Base-by-base conservation (phyloP, 345 rosid species). In the Eucalyptus regnans region DNA sequence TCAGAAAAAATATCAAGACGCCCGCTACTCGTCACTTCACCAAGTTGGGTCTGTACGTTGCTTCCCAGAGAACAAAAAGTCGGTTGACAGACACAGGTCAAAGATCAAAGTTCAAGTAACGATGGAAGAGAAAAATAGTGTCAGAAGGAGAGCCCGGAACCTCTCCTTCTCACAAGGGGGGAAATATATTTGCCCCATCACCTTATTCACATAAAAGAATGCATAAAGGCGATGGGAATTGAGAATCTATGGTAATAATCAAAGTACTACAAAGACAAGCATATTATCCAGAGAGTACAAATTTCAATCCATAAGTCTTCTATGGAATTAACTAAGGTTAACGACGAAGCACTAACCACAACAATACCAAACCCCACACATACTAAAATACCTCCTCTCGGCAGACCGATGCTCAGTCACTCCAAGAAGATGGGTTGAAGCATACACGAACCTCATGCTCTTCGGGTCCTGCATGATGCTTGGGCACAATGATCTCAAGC, bases 401-500 rank as follows among this genome's bases (percentile, higher is more conserved):
- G 90, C 90, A 87, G 86, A 92, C 92, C 86, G 85, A 90, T 29
- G 92, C 87, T 87, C 94, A 87, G 84, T 93, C 93, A 85, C 91
- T 91, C 95, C 95, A 89, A 85, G 93, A 89, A 31, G 91, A 84
- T 50, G 99, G 96, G 87, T 98, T 96, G 56, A 96, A 92, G 93
- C 97, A 96, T 37, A 96, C 97, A 22, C 94, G 97, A 71, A 97
- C 99, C 91, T 97, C 99, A 76, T 97, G 99, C 93, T 97, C 99
- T 93, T 96, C 99, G 54, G 96, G 98, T 89, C 99, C 99, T 50
- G 84, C 86, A 16, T 95, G 94, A 92, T 91, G 93, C 93, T 97
- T 97, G 31, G 99, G 99, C 88, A 97, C 97, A 49, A 96, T 90
- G 56, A 97, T 92, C 92, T 97, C 99, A 41, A 97, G 95, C 90